These are phyloP conservation scores for Aquilaria agallochum DNA, from an alignment of 441 rosid species.

Conservation along the genomic window DNA sequence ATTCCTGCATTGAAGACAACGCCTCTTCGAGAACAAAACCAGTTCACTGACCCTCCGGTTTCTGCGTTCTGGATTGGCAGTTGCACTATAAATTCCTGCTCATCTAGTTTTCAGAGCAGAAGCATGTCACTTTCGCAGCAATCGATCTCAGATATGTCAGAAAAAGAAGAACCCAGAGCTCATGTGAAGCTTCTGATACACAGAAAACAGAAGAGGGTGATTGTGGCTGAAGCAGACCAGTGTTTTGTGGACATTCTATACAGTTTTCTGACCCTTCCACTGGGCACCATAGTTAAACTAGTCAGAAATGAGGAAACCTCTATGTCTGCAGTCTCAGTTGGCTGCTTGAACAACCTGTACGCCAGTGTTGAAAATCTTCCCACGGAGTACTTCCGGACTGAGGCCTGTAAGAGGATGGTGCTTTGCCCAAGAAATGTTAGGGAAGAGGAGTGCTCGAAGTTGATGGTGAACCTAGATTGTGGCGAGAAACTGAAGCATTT, in stretches of 20 bases:
- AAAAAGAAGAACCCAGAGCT: background rate
- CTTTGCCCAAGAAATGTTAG: constrained; percentile 8
- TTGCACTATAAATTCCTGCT: no score
- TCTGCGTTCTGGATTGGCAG: no score
- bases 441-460: background rate
- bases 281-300: constrained; percentile 6
- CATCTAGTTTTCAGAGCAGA: no score
- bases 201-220: constrained; percentile 13
- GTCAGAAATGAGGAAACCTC: no score
- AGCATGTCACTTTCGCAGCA: no score
- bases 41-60: no score
- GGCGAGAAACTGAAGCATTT: background rate
- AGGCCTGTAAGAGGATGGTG: constrained; percentile 16
- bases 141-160: no score
- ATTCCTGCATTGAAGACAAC: no score
- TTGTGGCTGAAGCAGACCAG: constrained; percentile 13
- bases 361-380: constrained; percentile 20
- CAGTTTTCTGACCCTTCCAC: constrained; percentile 24
- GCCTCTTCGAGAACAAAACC: no score
- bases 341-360: constrained; percentile 21
- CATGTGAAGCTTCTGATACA: constrained; percentile 18
- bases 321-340: background rate
- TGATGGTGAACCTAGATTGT: constrained; percentile 12
- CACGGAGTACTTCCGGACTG: background rate
- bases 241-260: constrained; percentile 23